Conservation (phyloP, 768 basidiomycete genomes). For the Boletus pseudopeckii region DNA sequence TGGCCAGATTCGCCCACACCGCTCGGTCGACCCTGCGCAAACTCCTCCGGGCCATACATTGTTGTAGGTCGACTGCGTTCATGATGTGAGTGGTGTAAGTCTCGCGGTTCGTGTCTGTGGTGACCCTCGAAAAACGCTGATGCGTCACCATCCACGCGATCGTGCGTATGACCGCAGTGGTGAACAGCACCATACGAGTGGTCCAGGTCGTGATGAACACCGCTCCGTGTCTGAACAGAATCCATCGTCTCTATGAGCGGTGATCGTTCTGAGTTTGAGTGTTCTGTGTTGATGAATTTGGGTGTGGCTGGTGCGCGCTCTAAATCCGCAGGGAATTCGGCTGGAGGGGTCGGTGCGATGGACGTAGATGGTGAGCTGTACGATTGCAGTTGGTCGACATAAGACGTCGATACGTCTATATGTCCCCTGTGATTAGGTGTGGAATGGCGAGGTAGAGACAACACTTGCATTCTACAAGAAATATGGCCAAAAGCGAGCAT, state of each 20-base stretch:
- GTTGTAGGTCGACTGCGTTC: constrained; percentile 22
- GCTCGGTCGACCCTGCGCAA: neutral
- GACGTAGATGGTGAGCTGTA: constrained; percentile 52
- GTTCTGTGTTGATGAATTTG: constrained; percentile 1
- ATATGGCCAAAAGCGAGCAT: constrained; percentile 63
- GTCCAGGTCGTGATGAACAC: neutral
- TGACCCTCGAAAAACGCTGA: constrained; percentile 33
- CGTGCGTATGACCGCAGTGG: constrained; percentile 1
- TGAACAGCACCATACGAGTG: constrained; percentile 22
- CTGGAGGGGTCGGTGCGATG: constrained; percentile 27
- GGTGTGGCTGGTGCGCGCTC: constrained; percentile 1
- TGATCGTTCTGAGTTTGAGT: constrained; percentile 14
- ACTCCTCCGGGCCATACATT: constrained; percentile 21
- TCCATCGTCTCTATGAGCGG: constrained; percentile 14
- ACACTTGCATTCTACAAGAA: constrained; percentile 73
- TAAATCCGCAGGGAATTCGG: constrained; percentile 15
- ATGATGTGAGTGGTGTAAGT: constrained; percentile 28
- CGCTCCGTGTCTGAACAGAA: neutral
- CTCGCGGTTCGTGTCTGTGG: constrained; percentile 33
- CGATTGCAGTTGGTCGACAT: constrained; percentile 67
- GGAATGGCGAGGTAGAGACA: neutral
- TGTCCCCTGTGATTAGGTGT: neutral
- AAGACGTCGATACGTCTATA: constrained; percentile 72
- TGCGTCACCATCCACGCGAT: neutral
- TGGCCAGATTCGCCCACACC: neutral